phyloP scores from a whole-genome alignment of 345 rosid species.

The Sisymbrium irio region DNA sequence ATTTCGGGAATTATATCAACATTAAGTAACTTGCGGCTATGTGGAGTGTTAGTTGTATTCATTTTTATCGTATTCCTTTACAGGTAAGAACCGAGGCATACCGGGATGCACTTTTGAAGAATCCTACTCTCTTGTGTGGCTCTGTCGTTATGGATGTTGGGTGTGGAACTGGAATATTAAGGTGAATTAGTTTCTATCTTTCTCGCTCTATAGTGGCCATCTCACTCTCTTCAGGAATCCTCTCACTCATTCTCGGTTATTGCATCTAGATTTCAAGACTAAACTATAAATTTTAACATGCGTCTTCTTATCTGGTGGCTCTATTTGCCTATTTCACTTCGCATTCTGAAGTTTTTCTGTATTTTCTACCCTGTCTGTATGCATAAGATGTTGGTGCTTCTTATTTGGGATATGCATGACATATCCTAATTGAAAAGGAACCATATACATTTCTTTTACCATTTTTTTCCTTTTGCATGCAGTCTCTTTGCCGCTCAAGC shows the following conservation, averaged over 20 bases:
- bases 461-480: conserved; percentile 12
- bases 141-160: conserved; percentile 97
- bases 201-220: background rate
- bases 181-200: conserved; percentile 41
- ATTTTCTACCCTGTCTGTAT: background rate
- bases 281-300: background rate
- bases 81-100: conserved; percentile 89
- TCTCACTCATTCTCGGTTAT: background rate
- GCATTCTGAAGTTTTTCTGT: background rate
- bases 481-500: conserved; percentile 94
- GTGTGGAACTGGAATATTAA: conserved; percentile 93
- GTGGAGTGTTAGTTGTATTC: conserved; percentile 4
- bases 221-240: background rate
- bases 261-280: background rate
- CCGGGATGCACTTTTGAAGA: conserved; percentile 73
- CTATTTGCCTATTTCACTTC: background rate
- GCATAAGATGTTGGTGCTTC: background rate
- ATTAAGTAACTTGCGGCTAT: background rate
- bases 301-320: background rate
- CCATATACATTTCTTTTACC: conserved; percentile 5
- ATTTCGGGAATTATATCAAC: background rate
- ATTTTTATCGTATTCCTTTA: conserved; percentile 13
- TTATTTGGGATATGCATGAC: background rate
- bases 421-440: background rate
- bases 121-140: conserved; percentile 68